Evolutionary conservation across 1,139 yeast genomes (phyloP), one percentile per base, ranked within the genome.

Genomic region (Yamadazyma jaroonii): DNA sequence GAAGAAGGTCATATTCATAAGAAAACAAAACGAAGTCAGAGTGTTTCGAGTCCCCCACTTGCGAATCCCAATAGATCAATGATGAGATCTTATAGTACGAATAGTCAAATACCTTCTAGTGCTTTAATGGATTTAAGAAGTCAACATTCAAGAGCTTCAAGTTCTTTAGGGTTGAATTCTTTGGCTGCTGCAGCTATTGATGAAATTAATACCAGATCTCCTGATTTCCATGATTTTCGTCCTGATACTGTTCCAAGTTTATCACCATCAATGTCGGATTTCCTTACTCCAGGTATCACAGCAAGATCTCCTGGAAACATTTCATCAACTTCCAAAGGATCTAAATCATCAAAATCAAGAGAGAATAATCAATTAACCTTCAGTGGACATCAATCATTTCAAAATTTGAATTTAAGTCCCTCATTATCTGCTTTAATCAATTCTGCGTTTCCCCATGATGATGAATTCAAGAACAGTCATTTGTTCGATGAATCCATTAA

Each of bases 361-460:
- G 25, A 7, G 9, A 11, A 13, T 17, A 26, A 33, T 36, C 42
- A 36, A 12, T 14, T 29, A 9, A 30, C 29, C 1, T 29, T 40
- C 13, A 21, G 30, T 8, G 32, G 32, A 7, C 34, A 35, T 17
- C 40, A 36, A 27, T 38, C 43, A 9, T 36, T 37, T 9, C 34
- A 33, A 9, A 59, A 59, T 25, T 36, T 57, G 6, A 52, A 54
- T 32, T 47, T 62, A 10, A 62, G 75, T 3, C 79, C 79, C 0
- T 60, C 73, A 1, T 56, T 72, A 27, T 65, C 78, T 0, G 71
- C 74, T 1, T 50, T 74, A 25, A 64, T 74, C 23, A 65, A 59
- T 35, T 52, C 57, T 43, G 77, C 78, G 6, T 71, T 72, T 46
- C 65, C 67, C 36, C 63, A 62, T 26, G 62, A 54, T 12, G 63